These are phyloP conservation scores for Tilletia setariae DNA, from an alignment of 1,284 basidiomycete genomes.

Conservation along the genomic window DNA sequence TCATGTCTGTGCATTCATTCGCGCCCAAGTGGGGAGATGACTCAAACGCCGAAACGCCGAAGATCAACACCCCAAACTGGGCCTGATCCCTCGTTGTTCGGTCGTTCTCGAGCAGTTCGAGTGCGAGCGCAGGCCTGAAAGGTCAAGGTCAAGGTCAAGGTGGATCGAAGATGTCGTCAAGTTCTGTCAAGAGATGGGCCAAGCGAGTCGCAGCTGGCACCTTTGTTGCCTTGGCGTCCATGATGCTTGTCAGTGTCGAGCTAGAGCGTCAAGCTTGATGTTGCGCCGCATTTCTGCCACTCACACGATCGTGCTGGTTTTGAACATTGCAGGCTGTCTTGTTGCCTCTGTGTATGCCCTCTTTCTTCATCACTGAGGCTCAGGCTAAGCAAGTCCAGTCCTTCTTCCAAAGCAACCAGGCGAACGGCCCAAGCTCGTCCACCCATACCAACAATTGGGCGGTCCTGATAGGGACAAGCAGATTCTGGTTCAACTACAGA, in stretches of 20 bases:
- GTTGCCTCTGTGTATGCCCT: slow-evolving; percentile 21
- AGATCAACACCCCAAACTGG: too few species aligned
- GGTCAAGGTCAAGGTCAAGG: too few species aligned
- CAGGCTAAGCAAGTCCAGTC: slow-evolving; percentile 24
- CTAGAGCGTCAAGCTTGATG: background rate
- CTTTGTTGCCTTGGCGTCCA: background rate
- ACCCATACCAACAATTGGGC: slow-evolving; percentile 87
- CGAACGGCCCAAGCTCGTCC: background rate
- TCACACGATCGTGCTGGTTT: background rate
- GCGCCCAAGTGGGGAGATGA: too few species aligned
- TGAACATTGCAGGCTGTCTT: slow-evolving; percentile 13
- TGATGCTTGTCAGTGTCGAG: background rate
- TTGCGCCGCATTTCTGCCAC: background rate
- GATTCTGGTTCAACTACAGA: slow-evolving; percentile 98
- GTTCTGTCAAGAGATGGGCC: too few species aligned
- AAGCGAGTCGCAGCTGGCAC: too few species aligned
- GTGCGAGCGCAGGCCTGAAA: too few species aligned
- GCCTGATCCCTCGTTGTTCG: too few species aligned
- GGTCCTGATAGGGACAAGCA: slow-evolving; percentile 85
- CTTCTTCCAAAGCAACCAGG: slow-evolving; percentile 19
- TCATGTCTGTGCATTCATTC: too few species aligned
- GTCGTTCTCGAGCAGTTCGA: too few species aligned
- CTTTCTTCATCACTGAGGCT: slow-evolving; percentile 22
- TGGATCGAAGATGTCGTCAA: too few species aligned
- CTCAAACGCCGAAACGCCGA: too few species aligned